Conservation (phyloP, 192 early-diverging fungal species). For the Coemansia sp. region DNA sequence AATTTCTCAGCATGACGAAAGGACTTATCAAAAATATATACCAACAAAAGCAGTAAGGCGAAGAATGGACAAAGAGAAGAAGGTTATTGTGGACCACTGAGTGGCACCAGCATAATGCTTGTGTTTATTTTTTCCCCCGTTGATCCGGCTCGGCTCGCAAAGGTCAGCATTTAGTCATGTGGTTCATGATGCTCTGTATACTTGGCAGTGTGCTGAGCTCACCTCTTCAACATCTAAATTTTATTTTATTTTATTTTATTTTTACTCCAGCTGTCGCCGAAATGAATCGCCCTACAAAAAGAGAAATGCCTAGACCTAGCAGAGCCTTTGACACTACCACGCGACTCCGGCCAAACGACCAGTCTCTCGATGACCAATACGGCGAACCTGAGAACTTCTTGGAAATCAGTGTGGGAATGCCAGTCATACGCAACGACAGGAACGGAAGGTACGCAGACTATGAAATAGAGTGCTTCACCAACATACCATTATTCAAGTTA, state of each 20-base stretch:
- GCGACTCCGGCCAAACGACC: conserved; percentile 34
- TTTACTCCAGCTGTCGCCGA: neutral
- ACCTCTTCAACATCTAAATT: too few relatives aligned
- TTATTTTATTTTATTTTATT: neutral
- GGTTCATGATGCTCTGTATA: neutral
- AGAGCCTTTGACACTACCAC: conserved; percentile 31
- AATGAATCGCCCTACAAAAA: conserved; percentile 2
- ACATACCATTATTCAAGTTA: conserved; percentile 95
- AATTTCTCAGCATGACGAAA: conserved; percentile 24
- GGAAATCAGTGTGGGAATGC: conserved; percentile 92
- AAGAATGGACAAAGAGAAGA: conserved; percentile 6
- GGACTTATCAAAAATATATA: neutral
- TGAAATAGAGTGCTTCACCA: conserved; percentile 94
- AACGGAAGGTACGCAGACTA: conserved; percentile 93
- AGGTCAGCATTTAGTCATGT: neutral
- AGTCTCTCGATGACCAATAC: conserved; percentile 61
- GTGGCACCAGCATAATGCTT: neutral
- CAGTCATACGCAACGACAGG: conserved; percentile 76
- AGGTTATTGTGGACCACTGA: neutral
- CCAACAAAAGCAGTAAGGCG: neutral
- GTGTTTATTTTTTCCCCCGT: neutral
- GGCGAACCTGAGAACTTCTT: conserved; percentile 96
- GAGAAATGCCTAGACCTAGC: neutral
- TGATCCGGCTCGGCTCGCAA: neutral
- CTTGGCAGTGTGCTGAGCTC: too few relatives aligned